Evolutionary conservation across 2,329 filamentous ascomycete species (phyloP), one percentile per base, ranked within the genome.

Genomic region (Fusarium aywerte): DNA sequence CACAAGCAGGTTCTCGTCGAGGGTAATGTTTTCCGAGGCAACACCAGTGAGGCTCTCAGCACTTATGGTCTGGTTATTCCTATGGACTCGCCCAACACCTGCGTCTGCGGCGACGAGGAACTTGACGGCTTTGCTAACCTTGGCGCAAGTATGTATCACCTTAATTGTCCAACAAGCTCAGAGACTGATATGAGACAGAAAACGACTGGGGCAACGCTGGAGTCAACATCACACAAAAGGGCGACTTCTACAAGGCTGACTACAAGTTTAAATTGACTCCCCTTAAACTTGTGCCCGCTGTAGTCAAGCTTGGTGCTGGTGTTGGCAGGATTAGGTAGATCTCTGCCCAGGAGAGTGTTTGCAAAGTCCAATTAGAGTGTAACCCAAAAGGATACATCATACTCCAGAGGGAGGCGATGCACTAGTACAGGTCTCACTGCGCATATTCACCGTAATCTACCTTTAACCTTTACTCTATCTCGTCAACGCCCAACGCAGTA

Each of bases 41-140:
- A 82, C 50, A 84, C 83, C 0, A 75, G 74, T 15, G 82, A 84
- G 62, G 83, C 85, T 0, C 71, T 86, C 23, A 84, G 80, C 66
- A 85, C 84, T 0, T 85, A 86, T 50, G 84, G 84, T 0, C 75
- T 85, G 0, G 84, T 86, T 2, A 83, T 87, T n/a, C 85, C 85
- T 0, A 77, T 80, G 43, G 84, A 86, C 60, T 83, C 81, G 40
- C 84, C 84, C 0, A 87, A 87, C 59, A 86, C 83, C 1, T 81
- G 80, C 59, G 78, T 80, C 2, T 84, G 83, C 12, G 84, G 84
- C 2, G 85, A 87, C 45, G 80, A 80, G 66, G 84, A 86, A 70
- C 75, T 85, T 25, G 84, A 86, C 65, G 84, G 84, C 0, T 87
- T 78, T 69, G 84, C 82, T 5, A 87, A 86, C 60, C 74, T 85